Base-by-base conservation (phyloP, 768 basidiomycete genomes). In the Trametes gibbosa region DNA sequence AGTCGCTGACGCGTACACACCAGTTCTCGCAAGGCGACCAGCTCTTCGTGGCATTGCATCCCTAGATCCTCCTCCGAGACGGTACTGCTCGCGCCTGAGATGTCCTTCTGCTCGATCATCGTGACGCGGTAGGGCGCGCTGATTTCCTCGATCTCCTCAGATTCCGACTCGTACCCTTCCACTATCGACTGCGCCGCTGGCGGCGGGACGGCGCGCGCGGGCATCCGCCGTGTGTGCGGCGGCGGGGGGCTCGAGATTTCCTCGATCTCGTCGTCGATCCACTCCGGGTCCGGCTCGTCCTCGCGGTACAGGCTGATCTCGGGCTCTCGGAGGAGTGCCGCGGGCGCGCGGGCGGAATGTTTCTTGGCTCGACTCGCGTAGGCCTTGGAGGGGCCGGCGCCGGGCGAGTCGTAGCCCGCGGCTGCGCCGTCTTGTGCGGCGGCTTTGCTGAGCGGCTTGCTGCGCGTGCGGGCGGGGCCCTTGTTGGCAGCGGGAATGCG, bases 221-320 rank as follows among this genome's bases (percentile, higher is more conserved):
- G 52, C 41, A 42, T 47, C 32, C 59, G 60, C 14, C 60, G 56
- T 13, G 51, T 34, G 2, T n/a, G n/a, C n/a, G 41, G 37, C 10
- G 50, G 60, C 0, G 43, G 48, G 17, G 62, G 62, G 49, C 61
- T 65, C 17, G 62, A 46, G 37, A 61, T 47, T 23, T 64, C 61
- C n/a, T 61, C 58, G 27, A 62, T 57, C 45, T 63, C 60, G 46
- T 57, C 46, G 19, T 63, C 61, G 13, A 41, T 4, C 29, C 34
- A 53, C 43, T 66, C 66, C 12, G 48, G 21, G 14, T 62, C 61
- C 1, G 50, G 34, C 46, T 51, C 58, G 50, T 62, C 61, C 9
- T 23, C 29, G 29, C 29, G 47, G 43, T 24, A 62, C 23, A 58
- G 56, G 45, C 52, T 53, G 23, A 25, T 34, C 29, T 14, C 58